Conservation (phyloP, 78 protist species). For the Chrysochromulina parva region DNA sequence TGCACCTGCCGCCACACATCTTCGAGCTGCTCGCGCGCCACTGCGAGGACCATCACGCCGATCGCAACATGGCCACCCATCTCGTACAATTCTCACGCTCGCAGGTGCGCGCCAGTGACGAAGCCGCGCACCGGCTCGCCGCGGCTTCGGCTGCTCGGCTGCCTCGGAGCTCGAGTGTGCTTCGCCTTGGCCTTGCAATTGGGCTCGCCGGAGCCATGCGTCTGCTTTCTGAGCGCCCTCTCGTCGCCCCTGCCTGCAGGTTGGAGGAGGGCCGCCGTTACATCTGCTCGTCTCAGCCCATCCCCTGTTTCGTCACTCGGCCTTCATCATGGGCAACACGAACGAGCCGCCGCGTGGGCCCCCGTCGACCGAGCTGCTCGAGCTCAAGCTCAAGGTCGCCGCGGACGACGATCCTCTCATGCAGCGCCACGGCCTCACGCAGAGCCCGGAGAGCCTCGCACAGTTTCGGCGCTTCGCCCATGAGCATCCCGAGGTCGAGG, state of each 20-base stretch:
- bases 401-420: neutral
- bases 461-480: neutral
- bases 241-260: no score
- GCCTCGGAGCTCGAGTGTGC: no score
- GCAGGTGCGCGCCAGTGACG: no score
- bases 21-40: neutral
- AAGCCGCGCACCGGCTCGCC: no score
- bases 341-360: conserved; percentile 9
- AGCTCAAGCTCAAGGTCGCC: neutral
- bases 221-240: no score
- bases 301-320: neutral
- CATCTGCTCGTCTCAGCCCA: neutral
- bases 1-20: conserved; percentile 16
- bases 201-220: no score
- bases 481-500: neutral
- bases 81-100: neutral
- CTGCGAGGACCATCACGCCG: neutral
- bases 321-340: neutral
- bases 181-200: no score
- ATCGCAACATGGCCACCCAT: neutral
- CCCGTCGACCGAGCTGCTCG: neutral
- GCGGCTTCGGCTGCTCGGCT: no score
- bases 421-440: neutral
- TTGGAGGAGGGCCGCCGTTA: neutral
- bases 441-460: neutral